Conservation (phyloP, 192 early-diverging fungal genomes). For the Kappamyces sp. region DNA sequence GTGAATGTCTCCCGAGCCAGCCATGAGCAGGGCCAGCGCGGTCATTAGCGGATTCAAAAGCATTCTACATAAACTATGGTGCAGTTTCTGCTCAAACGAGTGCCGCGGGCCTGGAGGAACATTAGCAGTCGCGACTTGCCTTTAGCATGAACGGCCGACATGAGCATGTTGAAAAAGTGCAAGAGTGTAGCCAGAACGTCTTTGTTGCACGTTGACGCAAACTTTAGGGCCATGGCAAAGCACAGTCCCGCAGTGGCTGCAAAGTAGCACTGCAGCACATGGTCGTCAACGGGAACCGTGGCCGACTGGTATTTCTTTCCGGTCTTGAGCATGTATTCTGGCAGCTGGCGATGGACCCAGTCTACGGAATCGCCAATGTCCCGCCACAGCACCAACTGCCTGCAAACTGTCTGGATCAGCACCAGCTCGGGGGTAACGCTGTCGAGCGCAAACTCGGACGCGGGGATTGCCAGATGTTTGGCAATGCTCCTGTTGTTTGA, state of each 20-base stretch:
- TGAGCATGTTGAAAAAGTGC: neutral
- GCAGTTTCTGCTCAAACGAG: neutral
- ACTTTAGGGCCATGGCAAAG: conserved; percentile 63
- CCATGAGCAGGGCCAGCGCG: conserved; percentile 65
- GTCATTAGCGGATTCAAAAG: conserved; percentile 26
- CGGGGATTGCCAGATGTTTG: conserved; percentile 56
- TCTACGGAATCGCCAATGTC: conserved; percentile 48
- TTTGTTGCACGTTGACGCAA: neutral
- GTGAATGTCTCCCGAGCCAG: conserved; percentile 71
- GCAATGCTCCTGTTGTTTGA: conserved; percentile 67
- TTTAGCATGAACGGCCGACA: neutral
- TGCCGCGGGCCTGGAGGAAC: too few relatives aligned
- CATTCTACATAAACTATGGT: neutral
- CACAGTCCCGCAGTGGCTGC: conserved; percentile 62
- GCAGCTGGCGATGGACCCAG: conserved; percentile 65
- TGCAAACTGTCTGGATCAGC: conserved; percentile 59
- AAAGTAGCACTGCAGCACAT: conserved; percentile 48
- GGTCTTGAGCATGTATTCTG: conserved; percentile 41
- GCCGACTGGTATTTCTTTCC: conserved; percentile 7
- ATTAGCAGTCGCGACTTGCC: too few relatives aligned
- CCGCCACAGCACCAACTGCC: conserved; percentile 73
- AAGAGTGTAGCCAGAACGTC: neutral
- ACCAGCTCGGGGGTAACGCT: conserved; percentile 68
- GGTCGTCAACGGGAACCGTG: conserved; percentile 26
- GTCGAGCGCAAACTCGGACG: conserved; percentile 53